These are phyloP conservation scores for Aspergillus cristatus DNA, from an alignment of 495 filamentous ascomycete species.

Conservation along the genomic window DNA sequence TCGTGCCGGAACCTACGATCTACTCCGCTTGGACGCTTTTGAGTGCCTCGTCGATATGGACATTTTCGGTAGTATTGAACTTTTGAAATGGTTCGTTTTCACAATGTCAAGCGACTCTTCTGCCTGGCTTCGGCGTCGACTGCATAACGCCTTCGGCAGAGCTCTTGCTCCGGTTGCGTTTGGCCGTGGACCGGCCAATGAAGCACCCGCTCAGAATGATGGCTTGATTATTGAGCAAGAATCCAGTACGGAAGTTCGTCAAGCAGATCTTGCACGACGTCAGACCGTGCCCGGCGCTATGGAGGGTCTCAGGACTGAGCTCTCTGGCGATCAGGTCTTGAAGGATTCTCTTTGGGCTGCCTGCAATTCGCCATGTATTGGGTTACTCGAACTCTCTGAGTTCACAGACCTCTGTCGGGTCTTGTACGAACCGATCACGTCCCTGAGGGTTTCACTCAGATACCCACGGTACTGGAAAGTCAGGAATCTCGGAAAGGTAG, in stretches of 20 bases:
- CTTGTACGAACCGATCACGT: constrained; percentile 59
- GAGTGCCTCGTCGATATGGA: constrained; percentile 72
- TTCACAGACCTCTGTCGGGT: constrained; percentile 67
- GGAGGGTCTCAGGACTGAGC: constrained; percentile 60
- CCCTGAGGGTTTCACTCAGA: constrained; percentile 52
- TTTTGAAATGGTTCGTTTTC: constrained; percentile 62
- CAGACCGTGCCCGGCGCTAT: constrained; percentile 70
- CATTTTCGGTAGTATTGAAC: constrained; percentile 47
- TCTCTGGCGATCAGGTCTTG: constrained; percentile 51
- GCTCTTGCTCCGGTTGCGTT: constrained; percentile 75
- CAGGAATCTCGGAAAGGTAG: constrained; percentile 51
- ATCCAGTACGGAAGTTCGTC: constrained; percentile 54
- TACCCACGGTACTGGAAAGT: constrained; percentile 66
- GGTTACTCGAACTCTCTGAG: constrained; percentile 63
- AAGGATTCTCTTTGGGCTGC: constrained; percentile 71
- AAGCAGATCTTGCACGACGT: constrained; percentile 60
- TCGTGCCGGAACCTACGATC: constrained; percentile 64
- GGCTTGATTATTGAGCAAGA: constrained; percentile 79
- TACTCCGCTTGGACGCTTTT: constrained; percentile 76
- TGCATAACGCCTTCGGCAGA: constrained; percentile 58
- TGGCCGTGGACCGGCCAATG: constrained; percentile 41
- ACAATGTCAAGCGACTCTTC: constrained; percentile 70
- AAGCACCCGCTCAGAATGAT: constrained; percentile 28
- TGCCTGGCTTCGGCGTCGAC: constrained; percentile 61
- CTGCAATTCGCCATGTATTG: constrained; percentile 56